phyloP scores from a whole-genome alignment of 148 eudicot genomes.

The Beta vulgaris region DNA sequence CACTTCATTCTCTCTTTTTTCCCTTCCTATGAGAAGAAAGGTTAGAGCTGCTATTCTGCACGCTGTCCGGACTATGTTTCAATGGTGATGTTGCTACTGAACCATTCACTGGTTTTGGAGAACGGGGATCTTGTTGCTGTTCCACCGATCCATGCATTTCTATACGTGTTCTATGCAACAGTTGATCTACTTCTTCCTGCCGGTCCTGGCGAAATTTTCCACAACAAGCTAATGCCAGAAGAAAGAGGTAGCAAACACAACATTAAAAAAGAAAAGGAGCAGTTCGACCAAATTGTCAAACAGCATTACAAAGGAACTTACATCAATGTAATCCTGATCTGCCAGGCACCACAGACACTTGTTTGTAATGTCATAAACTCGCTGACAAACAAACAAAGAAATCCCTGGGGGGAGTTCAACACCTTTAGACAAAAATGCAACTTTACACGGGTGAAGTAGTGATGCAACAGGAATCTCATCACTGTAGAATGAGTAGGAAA shows the following conservation, averaged over 20 bases:
- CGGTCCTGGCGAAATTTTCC: constrained; percentile 49
- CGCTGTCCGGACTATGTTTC: no score
- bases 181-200: constrained; percentile 83
- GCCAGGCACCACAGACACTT: constrained; percentile 69
- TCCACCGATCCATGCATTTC: constrained; percentile 70
- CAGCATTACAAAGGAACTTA: constrained; percentile 33
- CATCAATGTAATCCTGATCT: constrained; percentile 71
- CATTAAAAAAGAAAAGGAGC: no score
- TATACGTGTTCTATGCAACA: constrained; percentile 54
- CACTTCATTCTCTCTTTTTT: no score
- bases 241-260: neutral
- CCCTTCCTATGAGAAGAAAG: no score
- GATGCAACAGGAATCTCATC: no score
- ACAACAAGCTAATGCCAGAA: no score
- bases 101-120: no score
- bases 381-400: constrained; percentile 74
- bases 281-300: neutral
- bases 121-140: constrained; percentile 68
- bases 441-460: no score
- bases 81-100: no score
- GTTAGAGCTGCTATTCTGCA: no score
- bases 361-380: constrained; percentile 69
- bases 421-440: no score
- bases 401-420: constrained; percentile 71
- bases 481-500: no score